Base-by-base conservation (phyloP, 305 asterid species). In the Fraxinus sp. region DNA sequence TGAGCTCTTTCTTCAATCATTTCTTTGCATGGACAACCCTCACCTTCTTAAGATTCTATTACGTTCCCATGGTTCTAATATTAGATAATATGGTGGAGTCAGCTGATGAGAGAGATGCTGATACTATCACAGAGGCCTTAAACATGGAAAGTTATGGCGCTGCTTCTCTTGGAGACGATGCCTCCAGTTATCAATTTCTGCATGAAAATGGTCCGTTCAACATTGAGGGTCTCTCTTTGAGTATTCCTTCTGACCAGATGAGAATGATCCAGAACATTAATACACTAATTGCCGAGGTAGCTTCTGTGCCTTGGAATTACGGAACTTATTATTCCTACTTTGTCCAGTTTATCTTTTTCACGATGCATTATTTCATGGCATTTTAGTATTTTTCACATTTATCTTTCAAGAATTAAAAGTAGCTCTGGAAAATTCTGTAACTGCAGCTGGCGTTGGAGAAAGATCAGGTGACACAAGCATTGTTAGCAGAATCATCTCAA, bases 371-470 rank as follows among this genome's bases (percentile, higher is more conserved):
- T 36, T 57, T 57, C 26, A 18, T 57, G 73, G 68, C 66, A 16
- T 78, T 22, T 73, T 55, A 24, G 22, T 62, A 68, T 13, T 78
- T 78, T 35, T 55, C 52, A 66, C 82, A 86, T 76, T 82, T 80
- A 59, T 78, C 52, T 30, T 74, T 80, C 35, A 46, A 80, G 82
- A 78, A 78, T 77, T 79, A 79, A 57, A 64, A 62, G 24, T 66
- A 83, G 81, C 36, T 57, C 66, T 85, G 11, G 44, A 57, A 16
- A 52, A 78, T 78, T 64, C 79, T 76, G 80, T 76, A 71, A 44
- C 82, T 89, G 90, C 97, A 97, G 99, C 88, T 95, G 87, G 81
- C 97, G 3, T 79, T 92, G 93, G 98, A 97, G 90, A 97, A 93
- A 89, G 95, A 93, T 78, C 97, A 95, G 86, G 86, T 93, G 90